Base-by-base conservation (phyloP, 139 green algal genomes). In the Micractinium sp. region DNA sequence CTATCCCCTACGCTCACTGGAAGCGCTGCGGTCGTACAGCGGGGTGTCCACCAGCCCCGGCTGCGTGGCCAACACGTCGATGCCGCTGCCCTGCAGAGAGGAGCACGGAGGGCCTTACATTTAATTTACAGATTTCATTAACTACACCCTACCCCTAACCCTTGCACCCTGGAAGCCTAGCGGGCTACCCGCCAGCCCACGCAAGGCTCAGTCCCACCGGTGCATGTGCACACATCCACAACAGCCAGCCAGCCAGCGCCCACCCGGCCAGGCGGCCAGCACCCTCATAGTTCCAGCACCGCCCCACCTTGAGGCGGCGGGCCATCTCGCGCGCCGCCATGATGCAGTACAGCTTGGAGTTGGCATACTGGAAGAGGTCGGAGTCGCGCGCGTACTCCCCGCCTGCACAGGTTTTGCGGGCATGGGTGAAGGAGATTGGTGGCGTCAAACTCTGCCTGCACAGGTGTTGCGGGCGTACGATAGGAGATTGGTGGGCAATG, bases 251-350 rank as follows among this genome's bases (percentile, higher is more conserved):
- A 56, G 47, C 47, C 47, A 56, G 47, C 47, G 7, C 47, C 47
- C 47, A 16, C 7, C 47, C 9, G 47, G 47, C 47, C 47, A 56
- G 47, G 47, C 47, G 9, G 47, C n/a, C 47, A 56, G 9, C 9
- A 56, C 47, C 5, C 47, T 56, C 9, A 9, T 56, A 9, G 9
- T 56, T 5, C 47, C 47, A 9, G 47, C 47, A 9, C 47, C 5
- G 9, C 47, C 47, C 47, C 47, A 56, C 47, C 90, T 89, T 89
- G 35, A 93, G 90, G 25, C 88, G 87, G 85, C 89, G 87, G 20
- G 90, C 87, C 71, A 93, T 80, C 74, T 93, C 88, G 13, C 80
- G 83, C 15, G 66, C 56, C 33, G 87, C 82, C 90, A 93, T 93
- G 3, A 93, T 35, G 41, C 75, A 63, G 80, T 73, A 60, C 39